Percentiles rank a stretch among this genome's conserved stretches.
Conservation (phyloP, 2,329 filamentous ascomycete genomes). For the Cladosporium phlei region DNA sequence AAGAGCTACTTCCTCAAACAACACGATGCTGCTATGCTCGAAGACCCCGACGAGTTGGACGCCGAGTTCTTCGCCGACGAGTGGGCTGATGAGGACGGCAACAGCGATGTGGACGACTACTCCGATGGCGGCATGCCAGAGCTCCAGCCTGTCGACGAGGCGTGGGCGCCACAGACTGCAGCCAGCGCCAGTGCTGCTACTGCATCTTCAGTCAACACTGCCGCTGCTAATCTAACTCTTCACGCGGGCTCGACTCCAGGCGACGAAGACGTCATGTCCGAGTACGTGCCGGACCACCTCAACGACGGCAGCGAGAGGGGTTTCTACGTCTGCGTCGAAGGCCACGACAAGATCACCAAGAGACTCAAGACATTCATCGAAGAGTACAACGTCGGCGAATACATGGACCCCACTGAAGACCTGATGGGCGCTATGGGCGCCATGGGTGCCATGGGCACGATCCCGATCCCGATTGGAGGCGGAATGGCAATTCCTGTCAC, state of each 20-base stretch:
- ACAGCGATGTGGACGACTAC: conserved; percentile 5
- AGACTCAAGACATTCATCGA: conserved; percentile 21
- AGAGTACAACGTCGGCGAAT: conserved; percentile 23
- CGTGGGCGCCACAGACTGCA: not conserved
- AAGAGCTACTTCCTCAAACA: conserved; percentile 27
- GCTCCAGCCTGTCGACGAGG: conserved; percentile 11
- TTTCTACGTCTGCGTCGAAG: conserved; percentile 22
- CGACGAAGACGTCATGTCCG: conserved; percentile 6
- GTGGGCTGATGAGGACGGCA: not conserved
- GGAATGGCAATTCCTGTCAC: no score
- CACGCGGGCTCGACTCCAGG: not conserved
- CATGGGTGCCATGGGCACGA: not conserved
- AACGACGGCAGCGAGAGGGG: conserved; percentile 14
- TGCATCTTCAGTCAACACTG: no score
- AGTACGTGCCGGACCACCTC: conserved; percentile 2
- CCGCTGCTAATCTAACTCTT: conserved; percentile 13
- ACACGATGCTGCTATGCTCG: not conserved
- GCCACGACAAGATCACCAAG: conserved; percentile 16
- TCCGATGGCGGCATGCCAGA: conserved; percentile 13
- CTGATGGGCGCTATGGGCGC: not conserved
- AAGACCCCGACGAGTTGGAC: not conserved
- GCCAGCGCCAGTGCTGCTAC: not conserved
- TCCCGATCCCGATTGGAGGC: not conserved
- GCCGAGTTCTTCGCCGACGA: not conserved
- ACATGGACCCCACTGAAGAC: conserved; percentile 4